Evolutionary conservation across 2,329 filamentous ascomycete species (phyloP), one percentile per base, ranked within the genome.

Genomic region (Falciphora oryzae): DNA sequence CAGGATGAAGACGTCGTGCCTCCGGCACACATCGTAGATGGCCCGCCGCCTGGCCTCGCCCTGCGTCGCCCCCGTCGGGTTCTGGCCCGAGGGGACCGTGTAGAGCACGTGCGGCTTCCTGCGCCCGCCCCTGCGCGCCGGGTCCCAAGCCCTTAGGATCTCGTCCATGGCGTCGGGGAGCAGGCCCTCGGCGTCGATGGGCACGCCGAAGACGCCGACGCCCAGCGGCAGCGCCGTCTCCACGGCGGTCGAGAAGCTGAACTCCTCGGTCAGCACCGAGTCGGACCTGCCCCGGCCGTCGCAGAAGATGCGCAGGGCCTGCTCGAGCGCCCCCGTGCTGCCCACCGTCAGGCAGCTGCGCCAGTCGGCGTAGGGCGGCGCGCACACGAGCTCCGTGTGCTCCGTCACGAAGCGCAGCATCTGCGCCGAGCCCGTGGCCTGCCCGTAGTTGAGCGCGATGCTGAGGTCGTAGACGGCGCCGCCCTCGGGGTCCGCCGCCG

Each of bases 341-440:
- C 94, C 95, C 57, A 94, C 85, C 2, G 89, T 93, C 79, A 97
- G 83, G 64, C 88, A 89, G 71, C 91, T 91, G 68, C 86, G 83
- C 95, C 95, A 99, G 78, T 99, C 93, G 25, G 88, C 84, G 74
- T 98, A 98, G 0, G 91, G 92, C 22, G 94, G 93, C 67, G 86
- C 83, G 76, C 92, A 91, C 22, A 97, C 87, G 65, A 98, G 86
- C 78, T 99, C 94, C 0, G 93, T 96, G 77, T 98, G 95, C 80
- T 99, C 95, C 0, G 93, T 96, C 62, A 98, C 83, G 79, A 91
- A 98, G 66, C 95, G 88, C 67, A 97, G 80, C 75, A 99, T 82
- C 78, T 97, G 95, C 4, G 92, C 90, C 14, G 92, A 87, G 25
- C 95, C 95, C 25, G 87, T 87, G 11, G 93, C 89, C 78, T 97